Conservation (phyloP, 768 basidiomycete genomes). For the Pleurotus tuoliensis region DNA sequence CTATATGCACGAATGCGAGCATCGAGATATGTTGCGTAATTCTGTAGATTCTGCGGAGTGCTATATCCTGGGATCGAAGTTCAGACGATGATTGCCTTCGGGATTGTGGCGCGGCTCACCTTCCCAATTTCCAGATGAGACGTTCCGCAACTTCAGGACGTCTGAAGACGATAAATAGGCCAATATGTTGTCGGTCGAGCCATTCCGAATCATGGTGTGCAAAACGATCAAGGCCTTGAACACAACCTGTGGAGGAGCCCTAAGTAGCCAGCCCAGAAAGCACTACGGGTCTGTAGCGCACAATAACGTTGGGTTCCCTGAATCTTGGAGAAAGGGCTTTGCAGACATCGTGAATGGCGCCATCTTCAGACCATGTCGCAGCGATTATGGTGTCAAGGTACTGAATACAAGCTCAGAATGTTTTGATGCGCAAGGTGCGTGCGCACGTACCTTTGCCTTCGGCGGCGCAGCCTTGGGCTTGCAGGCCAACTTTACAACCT, state of each 20-base stretch:
- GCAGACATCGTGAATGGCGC: constrained; percentile 89
- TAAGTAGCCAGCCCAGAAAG: no score
- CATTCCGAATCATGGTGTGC: constrained; percentile 95
- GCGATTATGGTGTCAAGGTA: constrained; percentile 96
- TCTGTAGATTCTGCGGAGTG: constrained; percentile 80
- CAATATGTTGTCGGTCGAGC: constrained; percentile 92
- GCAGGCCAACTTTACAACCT: constrained; percentile 94
- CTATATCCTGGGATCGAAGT: constrained; percentile 58
- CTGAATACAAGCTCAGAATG: constrained; percentile 31
- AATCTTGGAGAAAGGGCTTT: constrained; percentile 81
- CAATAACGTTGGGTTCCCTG: constrained; percentile 88
- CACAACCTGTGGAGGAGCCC: constrained; percentile 61
- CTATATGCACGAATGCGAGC: constrained; percentile 82
- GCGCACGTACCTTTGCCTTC: constrained; percentile 75
- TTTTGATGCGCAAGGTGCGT: background rate
- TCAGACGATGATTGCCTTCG: background rate
- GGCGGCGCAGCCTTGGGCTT: constrained; percentile 96
- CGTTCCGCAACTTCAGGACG: constrained; percentile 76
- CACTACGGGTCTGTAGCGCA: constrained; percentile 33
- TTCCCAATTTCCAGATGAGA: constrained; percentile 84
- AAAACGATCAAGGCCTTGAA: constrained; percentile 96
- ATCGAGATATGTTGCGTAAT: constrained; percentile 88
- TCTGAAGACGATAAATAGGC: constrained; percentile 79
- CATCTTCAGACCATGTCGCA: constrained; percentile 96
- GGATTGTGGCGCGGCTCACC: constrained; percentile 38